Base-by-base conservation (phyloP, 2,329 filamentous ascomycete genomes). In the Cordyceps pruinosa region DNA sequence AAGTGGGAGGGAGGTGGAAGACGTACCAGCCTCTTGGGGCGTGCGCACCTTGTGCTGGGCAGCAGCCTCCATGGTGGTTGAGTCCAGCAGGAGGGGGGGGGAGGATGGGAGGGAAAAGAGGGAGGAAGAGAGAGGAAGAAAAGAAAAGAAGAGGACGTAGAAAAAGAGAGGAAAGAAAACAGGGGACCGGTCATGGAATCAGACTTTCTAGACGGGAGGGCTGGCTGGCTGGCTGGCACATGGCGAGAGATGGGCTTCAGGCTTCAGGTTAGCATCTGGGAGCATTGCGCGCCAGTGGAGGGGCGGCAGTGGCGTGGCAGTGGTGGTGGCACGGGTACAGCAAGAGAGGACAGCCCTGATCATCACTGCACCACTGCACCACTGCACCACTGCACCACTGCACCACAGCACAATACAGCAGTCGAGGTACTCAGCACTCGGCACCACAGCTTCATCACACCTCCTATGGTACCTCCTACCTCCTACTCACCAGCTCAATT, bases 21-120 rank as follows among this genome's bases (percentile, higher is more conserved):
- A 81, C 80, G 68, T 77, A 85, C 83, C 82, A 63, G 83, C 83
- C 77, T 85, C 82, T 74, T 83, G 79, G 69, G 82, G 78, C 72
- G 81, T 83, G 68, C 77, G 77, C 68, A 85, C 77, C 69, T 70
- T 68, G 63, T 73, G 67, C 52, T 59, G 54, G 39, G 39, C 39
- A 59, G 68, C 65, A 64, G 68, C 65, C 61, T 76, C 74, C 76
- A 78, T 79, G 35, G 19, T 39, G n/a, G n/a, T 56, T 41, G 52
- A 45, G 51, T 56, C 32, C 12, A 26, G 42, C 26, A 52, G 28
- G 39, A 52, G 35, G 51, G 56, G 46, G 60, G 47, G 47, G n/a
- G 26, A 21, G 41, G 2, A 34, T 39, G 17, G 25, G 10, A 28
- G 39, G 12, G 12, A 12, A 32, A 32, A 32, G 30, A 32, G 12